Percentiles rank a stretch among this genome's conserved stretches.
Evolutionary conservation across 2,329 filamentous ascomycete genomes (phyloP).

Genomic region (Aureobasidium leucospermi): DNA sequence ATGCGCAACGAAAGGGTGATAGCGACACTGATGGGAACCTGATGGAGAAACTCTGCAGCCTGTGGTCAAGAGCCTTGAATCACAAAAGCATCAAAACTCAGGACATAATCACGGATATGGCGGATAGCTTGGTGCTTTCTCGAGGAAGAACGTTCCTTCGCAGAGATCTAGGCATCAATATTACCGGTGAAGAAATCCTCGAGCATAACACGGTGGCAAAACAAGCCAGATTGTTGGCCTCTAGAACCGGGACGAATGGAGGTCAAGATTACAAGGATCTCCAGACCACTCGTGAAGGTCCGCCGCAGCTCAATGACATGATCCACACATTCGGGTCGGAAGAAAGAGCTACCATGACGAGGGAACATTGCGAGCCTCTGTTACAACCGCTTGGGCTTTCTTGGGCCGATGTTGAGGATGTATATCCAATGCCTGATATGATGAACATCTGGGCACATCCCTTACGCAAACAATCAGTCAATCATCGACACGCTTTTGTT

Average conservation of each 20-base stretch:
- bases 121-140: conserved; percentile 28
- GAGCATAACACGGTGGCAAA: conserved; percentile 25
- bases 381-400: conserved; percentile 21
- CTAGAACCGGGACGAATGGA: conserved; percentile 16
- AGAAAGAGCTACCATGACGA: conserved; percentile 20
- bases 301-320: conserved; percentile 25
- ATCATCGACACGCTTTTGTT: conserved; percentile 26
- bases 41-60: conserved; percentile 3
- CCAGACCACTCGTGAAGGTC: conserved; percentile 22
- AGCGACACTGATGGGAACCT: too few relatives aligned
- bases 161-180: conserved; percentile 23
- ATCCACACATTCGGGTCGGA: conserved; percentile 22
- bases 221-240: conserved; percentile 25
- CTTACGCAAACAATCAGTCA: conserved; percentile 25
- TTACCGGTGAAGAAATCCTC: conserved; percentile 29
- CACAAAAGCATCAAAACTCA: conserved; percentile 20
- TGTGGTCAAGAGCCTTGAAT: conserved; percentile 27
- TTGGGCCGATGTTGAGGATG: conserved; percentile 30
- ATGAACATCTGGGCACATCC: conserved; percentile 26
- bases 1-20: conserved; percentile 19
- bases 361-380: conserved; percentile 19
- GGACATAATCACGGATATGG: conserved; percentile 23
- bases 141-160: conserved; percentile 24
- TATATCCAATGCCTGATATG: conserved; percentile 28
- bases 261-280: conserved; percentile 2